These are phyloP conservation scores for Aureococcus anophagefferens DNA, from an alignment of 108 stramenopile genomes.

Conservation along the genomic window DNA sequence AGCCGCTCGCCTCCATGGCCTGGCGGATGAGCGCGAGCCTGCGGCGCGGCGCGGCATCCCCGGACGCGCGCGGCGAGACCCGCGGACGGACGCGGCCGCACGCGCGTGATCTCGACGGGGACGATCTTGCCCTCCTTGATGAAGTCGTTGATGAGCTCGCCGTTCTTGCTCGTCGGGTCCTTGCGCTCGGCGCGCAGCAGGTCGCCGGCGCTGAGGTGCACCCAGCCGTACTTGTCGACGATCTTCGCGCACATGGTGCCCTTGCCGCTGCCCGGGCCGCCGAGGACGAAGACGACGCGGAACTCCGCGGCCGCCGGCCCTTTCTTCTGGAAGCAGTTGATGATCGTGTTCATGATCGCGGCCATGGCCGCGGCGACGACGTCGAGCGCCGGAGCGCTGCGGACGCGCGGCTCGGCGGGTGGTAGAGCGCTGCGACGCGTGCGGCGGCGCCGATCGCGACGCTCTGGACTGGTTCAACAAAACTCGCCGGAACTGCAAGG, in stretches of 20 bases:
- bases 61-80: no score
- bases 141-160: slow-evolving; percentile 65
- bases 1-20: not conserved
- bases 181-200: slow-evolving; percentile 79
- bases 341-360: no score
- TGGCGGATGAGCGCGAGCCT: not conserved
- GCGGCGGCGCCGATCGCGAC: no score
- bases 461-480: no score
- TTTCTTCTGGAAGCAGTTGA: no score
- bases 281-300: slow-evolving; percentile 83
- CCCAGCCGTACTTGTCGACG: slow-evolving; percentile 54
- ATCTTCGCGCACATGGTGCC: slow-evolving; percentile 86
- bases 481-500: no score
- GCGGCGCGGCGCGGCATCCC: no score
- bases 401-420: no score
- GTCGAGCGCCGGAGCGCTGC: no score
- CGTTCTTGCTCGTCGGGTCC: slow-evolving; percentile 55
- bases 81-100: no score
- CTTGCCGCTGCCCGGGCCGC: slow-evolving; percentile 96
- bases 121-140: slow-evolving; percentile 59
- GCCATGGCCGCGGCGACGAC: no score
- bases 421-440: no score
- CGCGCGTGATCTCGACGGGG: slow-evolving; percentile 11
- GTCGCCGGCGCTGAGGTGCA: slow-evolving; percentile 88
- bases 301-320: slow-evolving; percentile 8